A percentile compares a stretch with the other conserved stretches of the same genome.
These are phyloP conservation scores for Nicotiana tabacum DNA, from an alignment of 257 asterid species.

Conservation along the genomic window DNA sequence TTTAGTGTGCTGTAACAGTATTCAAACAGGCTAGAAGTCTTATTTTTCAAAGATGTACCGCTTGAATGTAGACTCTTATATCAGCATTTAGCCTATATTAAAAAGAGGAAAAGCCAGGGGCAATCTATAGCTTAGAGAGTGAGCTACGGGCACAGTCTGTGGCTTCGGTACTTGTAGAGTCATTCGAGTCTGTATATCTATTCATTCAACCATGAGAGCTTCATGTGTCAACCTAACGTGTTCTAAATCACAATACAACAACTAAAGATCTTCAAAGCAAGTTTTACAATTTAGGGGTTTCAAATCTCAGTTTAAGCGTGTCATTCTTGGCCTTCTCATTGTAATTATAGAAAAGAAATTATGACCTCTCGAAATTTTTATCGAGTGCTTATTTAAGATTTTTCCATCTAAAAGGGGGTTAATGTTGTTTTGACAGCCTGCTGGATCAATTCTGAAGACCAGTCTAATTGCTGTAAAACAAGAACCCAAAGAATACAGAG, in stretches of 20 bases:
- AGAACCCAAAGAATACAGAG: conserved; percentile 15
- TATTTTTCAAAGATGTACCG: not conserved
- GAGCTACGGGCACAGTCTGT: not conserved
- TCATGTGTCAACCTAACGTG: not conserved
- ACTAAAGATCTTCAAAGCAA: not conserved
- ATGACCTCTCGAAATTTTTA: not conserved
- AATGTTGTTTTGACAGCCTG: conserved; percentile 22
- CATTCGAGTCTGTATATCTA: not conserved
- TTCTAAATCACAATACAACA: not conserved
- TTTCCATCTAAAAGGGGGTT: not conserved
- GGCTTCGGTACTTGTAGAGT: not conserved
- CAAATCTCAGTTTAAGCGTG: not conserved
- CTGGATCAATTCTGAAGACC: conserved; percentile 19
- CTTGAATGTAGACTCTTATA: not conserved
- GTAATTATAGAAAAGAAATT: not conserved
- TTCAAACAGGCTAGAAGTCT: not conserved
- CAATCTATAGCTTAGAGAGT: not conserved
- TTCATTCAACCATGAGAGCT: not conserved
- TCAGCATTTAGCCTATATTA: not conserved
- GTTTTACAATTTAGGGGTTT: not conserved
- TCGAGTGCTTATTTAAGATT: not conserved
- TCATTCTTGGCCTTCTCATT: not conserved
- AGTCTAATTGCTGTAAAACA: conserved; percentile 10
- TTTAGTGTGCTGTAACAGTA: not conserved
- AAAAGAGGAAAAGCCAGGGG: not conserved